Base-by-base conservation (phyloP, 2,329 filamentous ascomycete genomes). In the Lachnellula suecica region DNA sequence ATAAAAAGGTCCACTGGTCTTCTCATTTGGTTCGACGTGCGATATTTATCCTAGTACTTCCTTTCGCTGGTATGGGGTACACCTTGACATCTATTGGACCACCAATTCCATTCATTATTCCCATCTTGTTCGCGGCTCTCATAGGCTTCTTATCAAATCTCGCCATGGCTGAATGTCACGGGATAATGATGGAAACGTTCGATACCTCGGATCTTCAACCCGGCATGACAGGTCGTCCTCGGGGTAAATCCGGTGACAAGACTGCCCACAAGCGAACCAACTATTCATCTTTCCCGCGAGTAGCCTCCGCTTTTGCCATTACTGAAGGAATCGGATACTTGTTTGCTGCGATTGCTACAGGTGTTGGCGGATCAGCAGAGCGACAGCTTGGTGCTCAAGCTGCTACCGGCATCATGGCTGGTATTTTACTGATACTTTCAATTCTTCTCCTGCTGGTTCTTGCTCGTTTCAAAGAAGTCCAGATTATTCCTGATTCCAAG, bases 201-300 rank as follows among this genome's bases (percentile, higher is more conserved):
- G 89, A 92, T 66, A 88, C 84, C n/a, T 89, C 85, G 37, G 89
- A 92, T 67, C 74, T 92, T 4, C 87, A 88, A 59, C 83, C 86
- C 2, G 85, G 86, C 10, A 85, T 87, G 74, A 87, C 79, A 6
- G 80, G 81, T 25, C 74, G 75, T 15, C 75, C 75, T n/a, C 73
- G 70, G 24, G 72, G 72, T n/a, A 68, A 70, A 15, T 77, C 76
- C 40, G 72, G 73, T 42, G 62, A 79, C 51, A 75, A 72, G 24
- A 64, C 75, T 60, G 49, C 64, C 4, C 53, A 59, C 6, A 75
- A 79, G 43, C 71, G 80, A 31, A 90, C 83, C 10, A 89, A 89
- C 64, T 91, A 89, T 71, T 89, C 87, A 0, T 86, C 83, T 1
- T 91, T 89, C 58, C 89, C 89, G 6, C 80, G 88, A 35, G 83